Percentiles rank a stretch among this genome's conserved stretches.
phyloP scores from a whole-genome alignment of 805 yeast species.

The Lipomyces chichibuensis region DNA sequence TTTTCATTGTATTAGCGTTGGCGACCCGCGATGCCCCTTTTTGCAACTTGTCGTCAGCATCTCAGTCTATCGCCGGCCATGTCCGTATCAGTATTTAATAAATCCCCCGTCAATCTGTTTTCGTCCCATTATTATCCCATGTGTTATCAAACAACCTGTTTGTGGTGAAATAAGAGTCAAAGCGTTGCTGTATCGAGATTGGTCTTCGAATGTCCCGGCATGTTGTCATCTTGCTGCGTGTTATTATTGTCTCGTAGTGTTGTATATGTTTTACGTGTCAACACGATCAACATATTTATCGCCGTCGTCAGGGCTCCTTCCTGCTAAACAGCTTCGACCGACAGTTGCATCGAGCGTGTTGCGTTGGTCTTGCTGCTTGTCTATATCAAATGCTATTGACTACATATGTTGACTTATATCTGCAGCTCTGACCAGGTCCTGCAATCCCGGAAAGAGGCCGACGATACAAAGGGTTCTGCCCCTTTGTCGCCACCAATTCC shows the following conservation, averaged over 20 bases:
- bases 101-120: neutral
- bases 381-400: neutral
- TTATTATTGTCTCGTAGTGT: neutral
- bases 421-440: neutral
- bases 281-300: neutral
- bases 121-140: neutral
- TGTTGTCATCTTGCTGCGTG: neutral
- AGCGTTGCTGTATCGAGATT: too few relatives aligned
- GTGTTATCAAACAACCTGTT: neutral
- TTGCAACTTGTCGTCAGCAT: constrained; percentile 1
- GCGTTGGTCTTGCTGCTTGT: neutral
- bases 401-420: neutral
- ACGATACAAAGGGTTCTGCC: constrained; percentile 22
- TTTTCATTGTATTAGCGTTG: neutral
- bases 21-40: neutral
- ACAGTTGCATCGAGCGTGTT: neutral
- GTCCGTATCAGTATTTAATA: neutral
- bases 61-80: neutral
- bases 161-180: too few relatives aligned
- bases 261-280: neutral
- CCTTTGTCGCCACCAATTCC: constrained; percentile 36
- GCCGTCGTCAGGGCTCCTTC: neutral
- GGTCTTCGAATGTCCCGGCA: too few relatives aligned
- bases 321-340: neutral
- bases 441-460: constrained; percentile 2